Evolutionary conservation across 139 green algal genomes (phyloP), one percentile per base, ranked within the genome.

Genomic region (Chlorella sp.): DNA sequence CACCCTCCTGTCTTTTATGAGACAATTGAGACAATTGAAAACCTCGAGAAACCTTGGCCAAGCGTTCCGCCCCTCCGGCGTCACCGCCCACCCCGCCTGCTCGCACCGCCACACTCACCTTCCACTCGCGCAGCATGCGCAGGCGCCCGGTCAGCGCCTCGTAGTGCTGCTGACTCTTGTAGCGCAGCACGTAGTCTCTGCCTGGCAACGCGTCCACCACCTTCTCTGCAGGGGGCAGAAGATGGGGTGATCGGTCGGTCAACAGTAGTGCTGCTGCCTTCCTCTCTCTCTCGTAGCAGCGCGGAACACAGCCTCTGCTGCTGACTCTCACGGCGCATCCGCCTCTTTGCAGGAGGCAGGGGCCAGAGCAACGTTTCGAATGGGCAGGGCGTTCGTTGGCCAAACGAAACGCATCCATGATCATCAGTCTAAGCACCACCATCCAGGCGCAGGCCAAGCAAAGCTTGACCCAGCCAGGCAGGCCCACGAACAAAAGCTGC

Each of bases 61-160:
- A n/a, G n/a, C n/a, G n/a, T n/a, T n/a, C n/a, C n/a, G n/a, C n/a
- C n/a, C n/a, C n/a, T n/a, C n/a, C n/a, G n/a, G n/a, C n/a, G n/a
- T n/a, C n/a, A n/a, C n/a, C n/a, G n/a, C n/a, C n/a, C 64, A 26
- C 7, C 64, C 16, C 11, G 64, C 2, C 11, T 14, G 11, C 48
- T 28, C n/a, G n/a, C 75, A 32, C 1, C 75, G 11, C 36, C 48
- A 24, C 48, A 16, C 88, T 24, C 85, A 90, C 89, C 89, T 81
- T 81, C 90, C 90, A 92, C 86, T 92, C 90, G 9, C 86, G 80
- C 81, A 92, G 71, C 90, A 92, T 91, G 68, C 53, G 85, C 68
- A 90, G 68, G 39, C 73, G 60, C 16, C 85, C 89, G 0, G 91
- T 92, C 30, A 93, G 61, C 22, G 37, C 42, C 89, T 92, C 89